Percentiles rank a stretch among this genome's conserved stretches.
Conservation (phyloP, 1,284 basidiomycete species). For the Lentinus polychrous region DNA sequence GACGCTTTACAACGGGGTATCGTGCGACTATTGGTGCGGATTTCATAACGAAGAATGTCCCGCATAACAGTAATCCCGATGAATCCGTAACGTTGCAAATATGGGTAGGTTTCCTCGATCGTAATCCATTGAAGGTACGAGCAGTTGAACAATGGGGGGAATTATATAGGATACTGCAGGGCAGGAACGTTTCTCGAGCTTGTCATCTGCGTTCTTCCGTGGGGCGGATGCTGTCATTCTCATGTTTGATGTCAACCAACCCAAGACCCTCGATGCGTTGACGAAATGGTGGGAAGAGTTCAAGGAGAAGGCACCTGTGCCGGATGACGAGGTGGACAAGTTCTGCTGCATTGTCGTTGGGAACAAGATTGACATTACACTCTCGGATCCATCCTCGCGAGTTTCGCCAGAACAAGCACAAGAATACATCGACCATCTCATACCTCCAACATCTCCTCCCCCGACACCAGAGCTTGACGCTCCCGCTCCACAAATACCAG, state of each 20-base stretch:
- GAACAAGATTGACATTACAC: slow-evolving; percentile 64
- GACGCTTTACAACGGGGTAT: slow-evolving; percentile 68
- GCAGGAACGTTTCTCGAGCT: slow-evolving; percentile 76
- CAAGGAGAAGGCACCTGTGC: slow-evolving; percentile 53
- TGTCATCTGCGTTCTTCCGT: slow-evolving; percentile 76
- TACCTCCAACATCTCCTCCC: slow-evolving; percentile 34
- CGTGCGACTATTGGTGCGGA: slow-evolving; percentile 80
- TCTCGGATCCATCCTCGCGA: neutral
- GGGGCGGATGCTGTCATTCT: slow-evolving; percentile 78
- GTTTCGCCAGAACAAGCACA: slow-evolving; percentile 32
- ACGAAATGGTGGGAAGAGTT: slow-evolving; percentile 77
- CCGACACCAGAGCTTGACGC: slow-evolving; percentile 23
- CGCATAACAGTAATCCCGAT: slow-evolving; percentile 45
- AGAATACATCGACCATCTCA: slow-evolving; percentile 48
- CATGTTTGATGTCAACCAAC: slow-evolving; percentile 70
- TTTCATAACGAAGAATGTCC: slow-evolving; percentile 68
- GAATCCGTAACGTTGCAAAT: slow-evolving; percentile 66
- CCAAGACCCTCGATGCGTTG: slow-evolving; percentile 50
- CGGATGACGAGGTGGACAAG: slow-evolving; percentile 51
- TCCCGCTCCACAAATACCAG: slow-evolving; percentile 10
- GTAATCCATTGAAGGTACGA: neutral
- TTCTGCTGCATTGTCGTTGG: slow-evolving; percentile 75
- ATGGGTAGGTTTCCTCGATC: slow-evolving; percentile 48
- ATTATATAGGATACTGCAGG: slow-evolving; percentile 62
- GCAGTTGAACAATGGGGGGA: neutral